These are phyloP conservation scores for Lodderomyces margitis DNA, from an alignment of 1,139 yeast genomes.

Conservation along the genomic window DNA sequence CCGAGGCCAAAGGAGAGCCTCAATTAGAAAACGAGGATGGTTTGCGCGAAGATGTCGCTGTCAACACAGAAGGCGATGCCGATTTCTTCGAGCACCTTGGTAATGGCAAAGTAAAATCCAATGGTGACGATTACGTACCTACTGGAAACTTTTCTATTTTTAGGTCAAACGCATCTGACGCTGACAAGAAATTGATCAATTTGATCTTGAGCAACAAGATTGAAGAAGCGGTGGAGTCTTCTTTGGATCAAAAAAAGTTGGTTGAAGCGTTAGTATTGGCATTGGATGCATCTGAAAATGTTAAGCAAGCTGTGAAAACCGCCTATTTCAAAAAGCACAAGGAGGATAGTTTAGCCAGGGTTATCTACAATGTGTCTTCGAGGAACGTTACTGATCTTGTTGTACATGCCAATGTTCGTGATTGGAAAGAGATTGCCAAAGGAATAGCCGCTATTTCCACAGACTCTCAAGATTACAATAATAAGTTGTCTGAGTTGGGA, in stretches of 20 bases:
- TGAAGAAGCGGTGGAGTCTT: constrained; percentile 64
- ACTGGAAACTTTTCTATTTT: constrained; percentile 44
- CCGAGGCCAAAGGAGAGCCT: constrained; percentile 13
- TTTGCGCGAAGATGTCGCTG: constrained; percentile 29
- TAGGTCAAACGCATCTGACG: constrained; percentile 19
- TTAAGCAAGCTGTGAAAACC: constrained; percentile 66
- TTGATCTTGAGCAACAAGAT: constrained; percentile 63
- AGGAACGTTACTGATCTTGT: constrained; percentile 71
- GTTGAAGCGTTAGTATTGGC: constrained; percentile 84
- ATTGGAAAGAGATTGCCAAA: constrained; percentile 84
- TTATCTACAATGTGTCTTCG: constrained; percentile 63
- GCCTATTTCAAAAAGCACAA: constrained; percentile 66
- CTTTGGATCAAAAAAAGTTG: constrained; percentile 62
- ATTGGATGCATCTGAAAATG: constrained; percentile 59
- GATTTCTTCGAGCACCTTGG: constrained; percentile 50
- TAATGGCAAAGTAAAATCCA: constrained; percentile 22
- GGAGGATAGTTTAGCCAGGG: constrained; percentile 62
- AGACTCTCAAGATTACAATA: constrained; percentile 47
- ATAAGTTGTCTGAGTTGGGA: constrained; percentile 67
- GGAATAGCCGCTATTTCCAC: constrained; percentile 60
- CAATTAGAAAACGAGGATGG: constrained; percentile 26
- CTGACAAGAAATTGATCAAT: constrained; percentile 48
- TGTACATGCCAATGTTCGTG: constrained; percentile 67
- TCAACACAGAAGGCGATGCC: constrained; percentile 35
- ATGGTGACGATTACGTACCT: constrained; percentile 33